Evolutionary conservation across 306 rosid species (phyloP).

Genomic region (Gillenia trifoliata): DNA sequence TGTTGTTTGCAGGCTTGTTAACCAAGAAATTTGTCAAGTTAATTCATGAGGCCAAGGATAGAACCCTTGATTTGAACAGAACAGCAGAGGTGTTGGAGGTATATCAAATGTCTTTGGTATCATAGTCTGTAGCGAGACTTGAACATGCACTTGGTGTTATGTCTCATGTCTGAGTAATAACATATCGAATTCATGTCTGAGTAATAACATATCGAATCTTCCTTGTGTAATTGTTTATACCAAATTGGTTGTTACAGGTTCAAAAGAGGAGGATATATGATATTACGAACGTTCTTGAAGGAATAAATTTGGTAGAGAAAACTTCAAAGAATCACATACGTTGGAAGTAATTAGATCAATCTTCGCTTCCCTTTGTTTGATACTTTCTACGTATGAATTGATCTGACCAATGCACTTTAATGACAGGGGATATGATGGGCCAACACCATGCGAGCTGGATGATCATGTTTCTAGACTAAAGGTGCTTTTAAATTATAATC

Average conservation of each 20-base stretch:
- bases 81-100: slow-evolving; percentile 68
- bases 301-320: slow-evolving; percentile 75
- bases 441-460: slow-evolving; percentile 34
- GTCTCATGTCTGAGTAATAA: too few species aligned
- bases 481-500: slow-evolving; percentile 25
- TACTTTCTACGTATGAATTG: slow-evolving; percentile 5
- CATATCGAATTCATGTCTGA: too few species aligned
- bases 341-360: slow-evolving; percentile 58
- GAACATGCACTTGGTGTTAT: not conserved
- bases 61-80: slow-evolving; percentile 68
- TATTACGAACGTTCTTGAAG: slow-evolving; percentile 87
- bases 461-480: slow-evolving; percentile 38
- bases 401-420: slow-evolving; percentile 11
- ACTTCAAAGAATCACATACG: slow-evolving; percentile 73
- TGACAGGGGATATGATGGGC: slow-evolving; percentile 47
- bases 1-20: slow-evolving; percentile 62
- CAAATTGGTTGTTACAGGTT: slow-evolving; percentile 43
- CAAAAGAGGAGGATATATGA: slow-evolving; percentile 84
- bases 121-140: not conserved
- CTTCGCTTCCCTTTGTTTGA: not conserved
- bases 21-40: slow-evolving; percentile 68
- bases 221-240: not conserved
- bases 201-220: not conserved
- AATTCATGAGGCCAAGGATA: slow-evolving; percentile 61
- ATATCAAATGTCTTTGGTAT: slow-evolving; percentile 11